Evolutionary conservation across 805 yeast species (phyloP).

Genomic region (Yarrowia alimentaria): DNA sequence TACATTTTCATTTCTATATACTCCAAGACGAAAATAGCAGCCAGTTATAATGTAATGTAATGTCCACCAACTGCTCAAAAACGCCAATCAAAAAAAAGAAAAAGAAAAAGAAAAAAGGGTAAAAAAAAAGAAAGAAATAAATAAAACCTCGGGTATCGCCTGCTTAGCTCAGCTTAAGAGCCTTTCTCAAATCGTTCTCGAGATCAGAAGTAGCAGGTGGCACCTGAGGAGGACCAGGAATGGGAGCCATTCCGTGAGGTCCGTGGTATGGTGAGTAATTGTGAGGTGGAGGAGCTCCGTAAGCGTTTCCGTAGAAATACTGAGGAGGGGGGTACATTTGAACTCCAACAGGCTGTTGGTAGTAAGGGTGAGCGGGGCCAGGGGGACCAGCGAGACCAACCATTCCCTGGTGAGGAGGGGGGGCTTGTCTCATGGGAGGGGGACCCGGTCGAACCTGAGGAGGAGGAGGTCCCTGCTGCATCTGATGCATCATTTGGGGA

Average conservation of each 20-base stretch:
- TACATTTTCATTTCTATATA: no score
- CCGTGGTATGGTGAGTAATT: conserved; percentile 3
- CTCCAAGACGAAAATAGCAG: no score
- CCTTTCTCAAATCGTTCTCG: conserved; percentile 26
- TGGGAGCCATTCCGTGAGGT: not conserved
- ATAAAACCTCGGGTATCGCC: no score
- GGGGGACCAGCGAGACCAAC: no score
- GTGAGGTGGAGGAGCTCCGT: not conserved
- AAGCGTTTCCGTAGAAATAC: conserved; percentile 14
- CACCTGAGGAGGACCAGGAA: conserved; percentile 7
- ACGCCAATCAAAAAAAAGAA: no score
- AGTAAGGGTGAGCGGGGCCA: conserved; percentile 10
- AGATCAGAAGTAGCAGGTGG: not conserved
- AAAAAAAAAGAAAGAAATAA: no score
- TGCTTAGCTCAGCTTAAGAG: conserved; percentile 17
- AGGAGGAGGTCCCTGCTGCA: not conserved
- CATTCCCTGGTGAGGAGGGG: conserved; percentile 7
- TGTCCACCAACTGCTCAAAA: no score
- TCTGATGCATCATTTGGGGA: not conserved
- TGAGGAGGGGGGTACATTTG: conserved; percentile 9
- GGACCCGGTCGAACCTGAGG: not conserved
- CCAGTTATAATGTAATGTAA: no score
- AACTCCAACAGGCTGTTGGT: conserved; percentile 8
- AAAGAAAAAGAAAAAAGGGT: no score
- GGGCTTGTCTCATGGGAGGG: not conserved